A percentile compares a stretch with the other conserved stretches of the same genome.
Evolutionary conservation across 2,329 filamentous ascomycete genomes (phyloP).

Genomic region (Pseudogymnoascus sp.): DNA sequence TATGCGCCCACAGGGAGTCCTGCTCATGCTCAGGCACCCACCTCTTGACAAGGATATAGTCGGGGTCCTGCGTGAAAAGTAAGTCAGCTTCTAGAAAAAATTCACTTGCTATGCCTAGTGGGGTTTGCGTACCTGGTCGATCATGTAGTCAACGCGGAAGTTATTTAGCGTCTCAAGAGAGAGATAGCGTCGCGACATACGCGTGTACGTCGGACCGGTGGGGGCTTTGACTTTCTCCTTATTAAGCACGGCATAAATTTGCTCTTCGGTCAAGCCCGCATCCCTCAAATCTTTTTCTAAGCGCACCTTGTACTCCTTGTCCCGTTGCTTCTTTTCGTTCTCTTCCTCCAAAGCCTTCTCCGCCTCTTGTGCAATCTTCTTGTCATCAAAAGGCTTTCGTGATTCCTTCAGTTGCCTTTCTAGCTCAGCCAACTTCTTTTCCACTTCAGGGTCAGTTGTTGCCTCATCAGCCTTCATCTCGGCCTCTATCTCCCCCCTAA

Average conservation of each 20-base stretch:
- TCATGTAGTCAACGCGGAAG: constrained; percentile 48
- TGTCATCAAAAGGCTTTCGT: too few relatives aligned
- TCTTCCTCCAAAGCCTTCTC: constrained; percentile 28
- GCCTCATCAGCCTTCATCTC: too few relatives aligned
- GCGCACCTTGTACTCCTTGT: constrained; percentile 35
- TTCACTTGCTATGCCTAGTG: background rate
- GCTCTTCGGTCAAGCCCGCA: constrained; percentile 49
- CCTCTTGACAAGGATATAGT: constrained; percentile 64
- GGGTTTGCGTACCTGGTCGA: constrained; percentile 39
- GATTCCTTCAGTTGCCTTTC: too few relatives aligned
- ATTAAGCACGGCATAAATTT: constrained; percentile 50
- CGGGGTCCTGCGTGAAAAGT: constrained; percentile 45
- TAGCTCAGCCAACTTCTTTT: too few relatives aligned
- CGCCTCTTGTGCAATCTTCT: too few relatives aligned
- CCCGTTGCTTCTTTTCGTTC: constrained; percentile 28
- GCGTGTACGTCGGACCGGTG: constrained; percentile 46
- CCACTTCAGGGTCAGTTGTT: too few relatives aligned
- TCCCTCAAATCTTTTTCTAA: constrained; percentile 50
- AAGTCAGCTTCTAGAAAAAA: background rate
- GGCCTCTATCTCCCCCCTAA: too few relatives aligned
- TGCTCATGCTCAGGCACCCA: constrained; percentile 66
- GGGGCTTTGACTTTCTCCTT: constrained; percentile 39
- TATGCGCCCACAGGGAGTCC: constrained; percentile 64
- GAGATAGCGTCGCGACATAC: constrained; percentile 52
- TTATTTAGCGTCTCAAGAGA: constrained; percentile 52